These are phyloP conservation scores for Leishmania martiniquensis DNA, from an alignment of 208 protist species.

Conservation along the genomic window DNA sequence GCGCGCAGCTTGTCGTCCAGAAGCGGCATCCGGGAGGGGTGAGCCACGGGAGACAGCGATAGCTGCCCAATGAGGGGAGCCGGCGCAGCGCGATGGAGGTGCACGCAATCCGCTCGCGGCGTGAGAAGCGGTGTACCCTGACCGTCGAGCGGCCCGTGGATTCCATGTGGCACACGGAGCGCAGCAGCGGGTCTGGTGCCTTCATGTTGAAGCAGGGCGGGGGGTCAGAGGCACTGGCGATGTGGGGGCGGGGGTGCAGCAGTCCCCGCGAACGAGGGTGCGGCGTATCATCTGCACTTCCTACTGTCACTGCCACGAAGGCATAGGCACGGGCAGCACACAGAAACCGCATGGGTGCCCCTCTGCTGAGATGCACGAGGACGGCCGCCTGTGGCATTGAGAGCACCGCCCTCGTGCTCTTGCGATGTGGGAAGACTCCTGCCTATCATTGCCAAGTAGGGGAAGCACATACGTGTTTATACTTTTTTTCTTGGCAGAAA, in stretches of 20 bases:
- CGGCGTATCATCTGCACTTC: neutral
- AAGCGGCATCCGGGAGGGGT: neutral
- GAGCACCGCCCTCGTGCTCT: neutral
- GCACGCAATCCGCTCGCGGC: neutral
- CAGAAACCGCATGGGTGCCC: neutral
- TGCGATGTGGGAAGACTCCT: neutral
- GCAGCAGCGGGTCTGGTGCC: neutral
- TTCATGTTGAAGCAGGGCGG: too few species aligned
- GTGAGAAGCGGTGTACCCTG: neutral
- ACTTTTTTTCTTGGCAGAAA: neutral
- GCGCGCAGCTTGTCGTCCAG: neutral
- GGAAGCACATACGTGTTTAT: neutral
- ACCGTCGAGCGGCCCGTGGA: neutral
- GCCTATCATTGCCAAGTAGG: neutral
- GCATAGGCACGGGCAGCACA: neutral
- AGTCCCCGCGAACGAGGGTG: neutral
- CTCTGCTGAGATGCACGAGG: too few species aligned
- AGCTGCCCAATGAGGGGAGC: neutral
- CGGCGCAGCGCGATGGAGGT: neutral
- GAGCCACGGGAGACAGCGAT: neutral
- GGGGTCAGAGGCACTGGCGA: neutral
- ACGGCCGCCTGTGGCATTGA: too few species aligned
- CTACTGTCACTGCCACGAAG: neutral
- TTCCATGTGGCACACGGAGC: neutral
- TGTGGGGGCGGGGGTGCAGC: neutral